phyloP scores from a whole-genome alignment of 2,329 filamentous ascomycete species.

The Aureobasidium musti region DNA sequence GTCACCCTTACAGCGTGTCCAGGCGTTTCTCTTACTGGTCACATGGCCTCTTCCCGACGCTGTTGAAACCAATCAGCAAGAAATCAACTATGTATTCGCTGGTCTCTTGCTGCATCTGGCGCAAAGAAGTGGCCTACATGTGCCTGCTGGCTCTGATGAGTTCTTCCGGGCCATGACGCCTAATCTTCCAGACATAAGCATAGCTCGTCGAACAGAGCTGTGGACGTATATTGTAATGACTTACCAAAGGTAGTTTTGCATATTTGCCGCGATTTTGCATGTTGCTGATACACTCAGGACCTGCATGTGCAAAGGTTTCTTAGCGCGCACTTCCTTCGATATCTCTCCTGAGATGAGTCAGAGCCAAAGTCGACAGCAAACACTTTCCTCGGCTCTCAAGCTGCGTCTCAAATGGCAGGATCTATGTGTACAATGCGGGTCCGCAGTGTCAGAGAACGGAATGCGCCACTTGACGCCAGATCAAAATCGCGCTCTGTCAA shows the following conservation, averaged over 20 bases:
- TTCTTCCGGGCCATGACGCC: slow-evolving; percentile 17
- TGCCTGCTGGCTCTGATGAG: slow-evolving; percentile 13
- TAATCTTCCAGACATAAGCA: slow-evolving; percentile 9
- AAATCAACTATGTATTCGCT: slow-evolving; percentile 10
- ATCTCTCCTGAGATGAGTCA: slow-evolving; percentile 18
- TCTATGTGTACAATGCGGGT: slow-evolving; percentile 3
- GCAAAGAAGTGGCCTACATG: slow-evolving; percentile 16
- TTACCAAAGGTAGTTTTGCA: neutral
- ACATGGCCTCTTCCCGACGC: slow-evolving; percentile 19
- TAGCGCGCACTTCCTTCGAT: slow-evolving; percentile 6
- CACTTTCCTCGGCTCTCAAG: neutral
- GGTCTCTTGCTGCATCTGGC: slow-evolving; percentile 4
- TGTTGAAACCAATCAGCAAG: slow-evolving; percentile 18
- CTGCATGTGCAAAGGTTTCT: slow-evolving; percentile 18
- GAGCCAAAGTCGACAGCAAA: slow-evolving; percentile 3
- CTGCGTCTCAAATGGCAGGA: slow-evolving; percentile 16
- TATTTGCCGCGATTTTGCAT: neutral
- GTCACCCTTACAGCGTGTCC: slow-evolving; percentile 10
- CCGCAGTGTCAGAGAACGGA: slow-evolving; percentile 18
- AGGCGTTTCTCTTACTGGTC: slow-evolving; percentile 4
- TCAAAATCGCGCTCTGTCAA: slow-evolving; percentile 14
- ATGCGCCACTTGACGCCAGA: slow-evolving; percentile 8
- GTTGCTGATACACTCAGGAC: neutral
- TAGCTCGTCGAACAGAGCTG: neutral
- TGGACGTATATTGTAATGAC: neutral